Conservation (phyloP, 305 asterid genomes). For the Nicotiana rustica region DNA sequence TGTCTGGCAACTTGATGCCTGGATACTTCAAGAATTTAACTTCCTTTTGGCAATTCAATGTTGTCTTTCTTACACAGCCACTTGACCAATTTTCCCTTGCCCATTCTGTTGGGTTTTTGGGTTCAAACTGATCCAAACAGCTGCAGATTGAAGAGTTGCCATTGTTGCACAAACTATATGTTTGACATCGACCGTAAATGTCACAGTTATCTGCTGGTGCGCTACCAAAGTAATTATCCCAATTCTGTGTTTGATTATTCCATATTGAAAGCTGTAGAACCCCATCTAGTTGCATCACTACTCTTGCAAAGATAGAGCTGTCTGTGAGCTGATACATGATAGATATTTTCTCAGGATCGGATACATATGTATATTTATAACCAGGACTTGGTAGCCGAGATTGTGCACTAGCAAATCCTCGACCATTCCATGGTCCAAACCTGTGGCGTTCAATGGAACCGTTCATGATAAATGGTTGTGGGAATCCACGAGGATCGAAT, state of each 20-base stretch:
- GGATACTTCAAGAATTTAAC: constrained; percentile 47
- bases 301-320: constrained; percentile 20
- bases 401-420: constrained; percentile 15
- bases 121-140: constrained; percentile 49
- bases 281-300: constrained; percentile 9
- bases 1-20: constrained; percentile 54
- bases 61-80: constrained; percentile 48
- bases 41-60: constrained; percentile 43
- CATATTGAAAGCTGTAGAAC: constrained; percentile 1
- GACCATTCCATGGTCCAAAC: constrained; percentile 17
- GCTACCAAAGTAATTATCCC: background rate
- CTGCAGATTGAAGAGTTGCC: constrained; percentile 39
- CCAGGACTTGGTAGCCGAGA: constrained; percentile 3
- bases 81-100: constrained; percentile 42
- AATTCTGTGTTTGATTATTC: background rate
- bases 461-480: background rate
- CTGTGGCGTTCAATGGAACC: background rate
- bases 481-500: background rate
- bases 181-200: constrained; percentile 48
- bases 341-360: background rate
- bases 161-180: constrained; percentile 47
- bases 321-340: constrained; percentile 17
- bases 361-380: constrained; percentile 8
- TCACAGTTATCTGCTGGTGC: constrained; percentile 46
- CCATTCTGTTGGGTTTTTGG: constrained; percentile 47